Evolutionary conservation across 1,284 basidiomycete genomes (phyloP), one percentile per base, ranked within the genome.

Genomic region (Leccinum huronense): DNA sequence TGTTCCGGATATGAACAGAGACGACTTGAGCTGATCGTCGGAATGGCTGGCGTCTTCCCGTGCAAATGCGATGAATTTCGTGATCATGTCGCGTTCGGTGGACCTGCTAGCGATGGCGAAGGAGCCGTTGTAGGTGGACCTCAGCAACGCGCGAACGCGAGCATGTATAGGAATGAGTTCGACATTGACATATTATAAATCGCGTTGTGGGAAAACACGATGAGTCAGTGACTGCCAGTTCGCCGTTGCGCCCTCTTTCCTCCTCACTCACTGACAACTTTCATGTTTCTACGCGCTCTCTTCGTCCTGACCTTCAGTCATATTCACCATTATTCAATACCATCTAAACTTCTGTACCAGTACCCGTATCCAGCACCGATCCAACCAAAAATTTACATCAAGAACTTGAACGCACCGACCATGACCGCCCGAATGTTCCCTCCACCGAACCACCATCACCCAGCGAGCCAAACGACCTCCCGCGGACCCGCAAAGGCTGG

Each of bases 401-500:
- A 33, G n/a, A n/a, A n/a, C n/a, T n/a, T n/a, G 67, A 73, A 63
- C 68, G 57, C 23, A 71, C 73, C 48, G 70, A 71, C 36, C 74
- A 78, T 57, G 72, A 76, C 34, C 68, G 61, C 31, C 70, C 72
- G 13, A 69, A 72, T 13, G 66, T 71, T 8, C 69, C 71, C 36
- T 70, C 75, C 7, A 72, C 40, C 6, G 72, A 23, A 63, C 69
- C 53, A 62, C 76, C 69, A 62, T 59, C 36, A 67, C 58, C 61
- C 56, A 57, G 11, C 61, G 81, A 83, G 45, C 68, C 78, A 54
- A 83, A 84, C 70, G 88, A 90, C 75, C 67, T 80, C 33, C 87
- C 86, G n/a, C 82, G 82, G 71, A 80, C 87, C 3, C 86, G 90
- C 61, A 90, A 89, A 67, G 91, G 88, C 36, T 96, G 93, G 93